Percentiles rank a stretch among this genome's conserved stretches.
Evolutionary conservation across 2,329 filamentous ascomycete species (phyloP).

Genomic region (Monascus ruber): DNA sequence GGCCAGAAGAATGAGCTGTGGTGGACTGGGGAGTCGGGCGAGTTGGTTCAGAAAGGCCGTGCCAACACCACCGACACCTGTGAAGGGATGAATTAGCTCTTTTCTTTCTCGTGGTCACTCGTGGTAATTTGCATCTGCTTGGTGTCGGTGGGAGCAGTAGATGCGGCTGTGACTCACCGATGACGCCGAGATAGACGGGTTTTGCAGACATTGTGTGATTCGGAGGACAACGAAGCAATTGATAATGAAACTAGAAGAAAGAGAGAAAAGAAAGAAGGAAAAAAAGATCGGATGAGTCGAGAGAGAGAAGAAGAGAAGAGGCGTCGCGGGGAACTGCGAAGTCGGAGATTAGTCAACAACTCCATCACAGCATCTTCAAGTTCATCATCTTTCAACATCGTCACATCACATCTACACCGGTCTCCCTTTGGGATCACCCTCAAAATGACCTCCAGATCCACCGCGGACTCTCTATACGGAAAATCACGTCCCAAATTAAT

Average conservation of each 20-base stretch:
- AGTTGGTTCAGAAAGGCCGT: slow-evolving; percentile 83
- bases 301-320: neutral
- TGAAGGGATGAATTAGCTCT: slow-evolving; percentile 1
- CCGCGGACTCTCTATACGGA: slow-evolving; percentile 54
- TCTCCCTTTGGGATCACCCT: neutral
- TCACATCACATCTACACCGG: neutral
- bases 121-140: neutral
- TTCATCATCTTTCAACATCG: neutral
- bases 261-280: neutral
- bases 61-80: slow-evolving; percentile 86
- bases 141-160: neutral
- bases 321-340: too few relatives aligned
- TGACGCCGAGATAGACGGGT: slow-evolving; percentile 32
- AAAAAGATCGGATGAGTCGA: neutral
- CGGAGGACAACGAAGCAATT: slow-evolving; percentile 1
- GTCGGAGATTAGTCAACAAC: too few relatives aligned
- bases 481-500: slow-evolving; percentile 52
- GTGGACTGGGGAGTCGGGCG: slow-evolving; percentile 53
- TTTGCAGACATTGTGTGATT: slow-evolving; percentile 18
- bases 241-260: neutral
- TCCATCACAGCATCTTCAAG: neutral
- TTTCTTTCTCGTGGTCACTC: neutral
- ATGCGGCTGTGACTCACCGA: slow-evolving; percentile 20
- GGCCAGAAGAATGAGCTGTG: slow-evolving; percentile 73
- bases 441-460: slow-evolving; percentile 53